Evolutionary conservation across 1,284 basidiomycete genomes (phyloP).

Genomic region (Neotropicomus parvogracilis): DNA sequence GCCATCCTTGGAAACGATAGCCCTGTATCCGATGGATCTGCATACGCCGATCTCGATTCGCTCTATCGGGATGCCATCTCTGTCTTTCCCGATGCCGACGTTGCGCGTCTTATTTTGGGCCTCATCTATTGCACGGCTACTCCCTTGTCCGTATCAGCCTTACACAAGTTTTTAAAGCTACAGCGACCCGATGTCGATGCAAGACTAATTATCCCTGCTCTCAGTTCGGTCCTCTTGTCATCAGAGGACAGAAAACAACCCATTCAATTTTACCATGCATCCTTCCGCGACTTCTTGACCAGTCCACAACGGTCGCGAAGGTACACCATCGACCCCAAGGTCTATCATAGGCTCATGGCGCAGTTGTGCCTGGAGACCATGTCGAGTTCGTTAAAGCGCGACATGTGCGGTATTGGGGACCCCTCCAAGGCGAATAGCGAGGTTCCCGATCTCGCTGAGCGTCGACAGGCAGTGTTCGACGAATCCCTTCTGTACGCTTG

Average conservation of each 20-base stretch:
- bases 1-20: slow-evolving; percentile 16
- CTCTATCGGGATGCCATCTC: slow-evolving; percentile 24
- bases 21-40: slow-evolving; percentile 1
- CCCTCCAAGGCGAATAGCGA: slow-evolving; percentile 22
- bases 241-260: slow-evolving; percentile 21
- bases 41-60: slow-evolving; percentile 22
- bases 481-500: slow-evolving; percentile 25
- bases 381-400: slow-evolving; percentile 20
- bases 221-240: slow-evolving; percentile 19
- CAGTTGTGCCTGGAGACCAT: slow-evolving; percentile 21
- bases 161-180: slow-evolving; percentile 17
- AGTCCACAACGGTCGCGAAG: slow-evolving; percentile 15
- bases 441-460: slow-evolving; percentile 19
- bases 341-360: slow-evolving; percentile 19
- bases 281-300: slow-evolving; percentile 23
- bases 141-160: slow-evolving; percentile 17
- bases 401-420: slow-evolving; percentile 23
- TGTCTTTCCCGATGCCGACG: slow-evolving; percentile 15
- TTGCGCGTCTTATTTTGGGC: slow-evolving; percentile 19
- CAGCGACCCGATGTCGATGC: slow-evolving; percentile 17
- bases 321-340: slow-evolving; percentile 15
- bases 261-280: slow-evolving; percentile 25
- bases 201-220: slow-evolving; percentile 17
- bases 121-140: slow-evolving; percentile 17
- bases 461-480: slow-evolving; percentile 11